A percentile compares a stretch with the other conserved stretches of the same genome.
phyloP scores from a whole-genome alignment of 148 eudicot genomes.

The Beta vulgaris region DNA sequence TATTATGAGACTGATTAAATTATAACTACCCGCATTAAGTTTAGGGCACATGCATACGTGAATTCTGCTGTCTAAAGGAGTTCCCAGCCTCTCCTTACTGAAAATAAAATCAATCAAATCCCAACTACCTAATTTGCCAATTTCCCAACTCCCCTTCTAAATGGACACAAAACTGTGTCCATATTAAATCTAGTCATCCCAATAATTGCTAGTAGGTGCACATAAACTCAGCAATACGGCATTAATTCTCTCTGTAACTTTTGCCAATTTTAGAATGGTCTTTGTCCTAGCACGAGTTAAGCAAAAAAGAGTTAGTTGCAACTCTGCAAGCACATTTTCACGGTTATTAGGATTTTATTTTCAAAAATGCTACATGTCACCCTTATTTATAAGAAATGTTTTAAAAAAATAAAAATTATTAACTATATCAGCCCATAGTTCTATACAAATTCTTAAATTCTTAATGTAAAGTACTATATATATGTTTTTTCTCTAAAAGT shows the following conservation, averaged over 20 bases:
- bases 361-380: too few relatives aligned
- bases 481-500: too few relatives aligned
- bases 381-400: too few relatives aligned
- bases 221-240: neutral
- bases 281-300: neutral
- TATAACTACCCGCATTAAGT: neutral
- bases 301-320: neutral
- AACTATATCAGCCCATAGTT: too few relatives aligned
- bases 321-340: neutral
- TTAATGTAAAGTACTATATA: too few relatives aligned
- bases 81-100: neutral
- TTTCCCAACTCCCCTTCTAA: neutral
- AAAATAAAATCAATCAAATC: neutral
- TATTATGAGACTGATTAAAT: too few relatives aligned
- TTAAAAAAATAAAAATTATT: too few relatives aligned
- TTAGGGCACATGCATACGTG: neutral
- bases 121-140: neutral
- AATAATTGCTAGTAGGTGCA: slow-evolving; percentile 7
- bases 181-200: slow-evolving; percentile 10
- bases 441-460: too few relatives aligned
- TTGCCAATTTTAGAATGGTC: neutral
- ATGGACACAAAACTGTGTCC: neutral
- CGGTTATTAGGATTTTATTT: neutral
- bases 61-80: neutral
- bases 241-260: neutral